Percentiles rank a stretch among this genome's conserved stretches.
phyloP scores from a whole-genome alignment of 176 grass and related monocot species.

The Tillandsia fasciculata region DNA sequence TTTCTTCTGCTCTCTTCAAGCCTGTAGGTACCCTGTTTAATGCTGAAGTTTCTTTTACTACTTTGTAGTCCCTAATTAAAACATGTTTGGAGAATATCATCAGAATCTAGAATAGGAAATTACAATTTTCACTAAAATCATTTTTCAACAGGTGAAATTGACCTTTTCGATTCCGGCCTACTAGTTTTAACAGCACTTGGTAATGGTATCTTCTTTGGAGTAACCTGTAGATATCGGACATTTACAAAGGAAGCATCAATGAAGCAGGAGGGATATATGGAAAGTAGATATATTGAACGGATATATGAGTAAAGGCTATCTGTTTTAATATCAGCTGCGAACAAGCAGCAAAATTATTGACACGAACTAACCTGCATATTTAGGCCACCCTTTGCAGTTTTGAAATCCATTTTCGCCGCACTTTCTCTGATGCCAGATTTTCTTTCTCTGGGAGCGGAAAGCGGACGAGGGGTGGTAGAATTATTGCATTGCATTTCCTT shows the following conservation, averaged over 20 bases:
- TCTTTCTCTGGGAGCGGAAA: slow-evolving; percentile 41
- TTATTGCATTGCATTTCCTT: slow-evolving; percentile 2
- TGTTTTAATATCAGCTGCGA: background rate
- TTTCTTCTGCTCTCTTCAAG: slow-evolving; percentile 27
- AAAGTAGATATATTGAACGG: background rate
- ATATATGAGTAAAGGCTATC: background rate
- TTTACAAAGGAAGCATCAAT: slow-evolving; percentile 11
- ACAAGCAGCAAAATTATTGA: background rate
- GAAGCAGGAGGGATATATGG: background rate
- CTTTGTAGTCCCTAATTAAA: slow-evolving; percentile 13
- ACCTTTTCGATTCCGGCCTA: slow-evolving; percentile 57
- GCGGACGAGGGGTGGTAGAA: slow-evolving; percentile 13
- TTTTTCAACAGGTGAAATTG: slow-evolving; percentile 7
- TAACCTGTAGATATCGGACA: slow-evolving; percentile 24
- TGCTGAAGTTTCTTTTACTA: slow-evolving; percentile 21
- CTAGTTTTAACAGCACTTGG: slow-evolving; percentile 38
- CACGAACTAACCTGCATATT: slow-evolving; percentile 26
- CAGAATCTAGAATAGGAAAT: slow-evolving; percentile 10
- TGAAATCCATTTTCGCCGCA: slow-evolving; percentile 24
- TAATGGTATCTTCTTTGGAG: slow-evolving; percentile 29
- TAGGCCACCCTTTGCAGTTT: slow-evolving; percentile 16
- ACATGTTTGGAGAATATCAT: background rate
- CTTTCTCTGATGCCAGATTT: slow-evolving; percentile 22
- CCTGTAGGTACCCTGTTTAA: slow-evolving; percentile 5
- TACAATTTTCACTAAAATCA: slow-evolving; percentile 2